Conservation (phyloP, 1,284 basidiomycete genomes). For the Irpex sp. region DNA sequence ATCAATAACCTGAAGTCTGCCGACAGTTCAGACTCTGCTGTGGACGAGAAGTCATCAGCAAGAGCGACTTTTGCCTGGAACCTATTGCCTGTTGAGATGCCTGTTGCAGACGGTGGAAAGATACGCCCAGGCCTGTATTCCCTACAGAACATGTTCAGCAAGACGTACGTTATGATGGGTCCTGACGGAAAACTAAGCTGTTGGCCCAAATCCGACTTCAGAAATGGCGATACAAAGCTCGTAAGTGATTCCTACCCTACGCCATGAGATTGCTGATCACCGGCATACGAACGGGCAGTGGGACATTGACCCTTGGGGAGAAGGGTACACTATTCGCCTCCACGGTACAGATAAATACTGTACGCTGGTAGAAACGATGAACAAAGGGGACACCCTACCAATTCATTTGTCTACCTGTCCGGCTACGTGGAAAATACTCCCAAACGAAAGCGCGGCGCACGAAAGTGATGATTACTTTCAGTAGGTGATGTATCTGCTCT, state of each 20-base stretch:
- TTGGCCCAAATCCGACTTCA: conserved; percentile 3
- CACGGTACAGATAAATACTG: conserved; percentile 10
- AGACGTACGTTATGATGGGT: conserved; percentile 2
- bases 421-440: conserved; percentile 9
- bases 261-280: not conserved
- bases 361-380: conserved; percentile 3
- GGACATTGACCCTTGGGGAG: conserved; percentile 7
- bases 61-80: not conserved
- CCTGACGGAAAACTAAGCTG: conserved; percentile 6
- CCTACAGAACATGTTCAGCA: conserved; percentile 8
- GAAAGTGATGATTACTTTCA: conserved; percentile 1
- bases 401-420: conserved; percentile 6
- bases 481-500: not conserved
- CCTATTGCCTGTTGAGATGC: not conserved
- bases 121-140: conserved; percentile 7
- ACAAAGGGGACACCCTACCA: not conserved
- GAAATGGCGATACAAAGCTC: not conserved
- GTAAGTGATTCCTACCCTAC: not conserved
- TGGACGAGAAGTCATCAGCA: not conserved
- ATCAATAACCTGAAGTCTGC: not conserved
- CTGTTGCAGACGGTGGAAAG: not conserved
- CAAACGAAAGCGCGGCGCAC: not conserved
- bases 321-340: conserved; percentile 10
- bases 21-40: not conserved
- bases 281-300: not conserved